Base-by-base conservation (phyloP, 768 basidiomycete genomes). In the Podaxis pistillaris region DNA sequence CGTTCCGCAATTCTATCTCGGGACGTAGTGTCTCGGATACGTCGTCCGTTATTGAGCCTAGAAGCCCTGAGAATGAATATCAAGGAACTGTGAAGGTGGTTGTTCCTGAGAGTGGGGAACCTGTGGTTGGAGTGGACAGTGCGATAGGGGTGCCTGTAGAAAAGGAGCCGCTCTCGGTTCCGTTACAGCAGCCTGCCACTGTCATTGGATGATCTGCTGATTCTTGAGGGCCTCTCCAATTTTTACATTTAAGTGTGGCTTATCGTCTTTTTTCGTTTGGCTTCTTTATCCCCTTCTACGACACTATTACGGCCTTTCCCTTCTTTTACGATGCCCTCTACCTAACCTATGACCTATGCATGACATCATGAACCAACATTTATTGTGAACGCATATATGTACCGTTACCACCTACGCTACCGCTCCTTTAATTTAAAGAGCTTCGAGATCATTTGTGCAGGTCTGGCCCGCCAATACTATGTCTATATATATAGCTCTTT, bases 1-100 rank as follows among this genome's bases (percentile, higher is more conserved):
- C 61, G 36, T 49, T 41, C 4, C 75, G 78, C 9, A 76, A 79
- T 64, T 80, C 83, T 40, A 74, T 81, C 58, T 80, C 78, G n/a
- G 64, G 62, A 22, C 56, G 56, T 60, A 84, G 83, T 64, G 72
- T 80, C 41, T 88, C 86, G 7, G 87, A 88, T 68, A 74, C 79
- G 26, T 87, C 87, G 47, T 86, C 85, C 22, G 68, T 84, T 51
- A 76, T 78, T 40, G 86, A 86, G 61, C 86, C 86, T n/a, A 73
- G 81, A 30, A 87, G 86, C 64, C 86, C 87, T 22, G 74, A 73
- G 41, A 74, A 74, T 49, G 76, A 80, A 64, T 71, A 74, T 26
- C 71, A 72, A 53, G 73, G 72, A 17, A 26, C 15, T 40, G 61
- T 62, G 46, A 56, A 46, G 49, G 37, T 62, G 2, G 59, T 28